Conservation (phyloP, 2,329 filamentous ascomycete species). For the Cercospora sp. region DNA sequence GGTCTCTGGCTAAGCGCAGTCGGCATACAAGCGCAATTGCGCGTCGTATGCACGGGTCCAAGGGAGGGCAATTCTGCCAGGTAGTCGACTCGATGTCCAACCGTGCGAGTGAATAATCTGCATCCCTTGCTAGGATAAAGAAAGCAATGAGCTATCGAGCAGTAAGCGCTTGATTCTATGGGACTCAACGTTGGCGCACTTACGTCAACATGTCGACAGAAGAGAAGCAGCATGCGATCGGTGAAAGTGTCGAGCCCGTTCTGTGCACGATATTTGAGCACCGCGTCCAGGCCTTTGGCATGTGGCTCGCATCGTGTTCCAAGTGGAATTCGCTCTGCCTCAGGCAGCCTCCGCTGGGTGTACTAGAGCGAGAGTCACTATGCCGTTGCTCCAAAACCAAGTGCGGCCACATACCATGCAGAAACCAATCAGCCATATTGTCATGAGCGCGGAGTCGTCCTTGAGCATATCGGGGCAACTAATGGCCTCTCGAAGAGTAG, state of each 20-base stretch:
- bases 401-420: too few relatives aligned
- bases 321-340: too few relatives aligned
- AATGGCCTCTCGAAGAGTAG: too few relatives aligned
- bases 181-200: background rate
- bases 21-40: background rate
- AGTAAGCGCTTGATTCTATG: background rate
- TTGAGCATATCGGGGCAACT: too few relatives aligned
- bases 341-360: too few relatives aligned
- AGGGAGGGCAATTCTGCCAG: too few relatives aligned
- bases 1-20: background rate
- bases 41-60: background rate
- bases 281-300: background rate
- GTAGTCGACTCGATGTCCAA: background rate
- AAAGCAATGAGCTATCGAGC: background rate
- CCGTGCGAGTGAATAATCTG: background rate
- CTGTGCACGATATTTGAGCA: too few relatives aligned
- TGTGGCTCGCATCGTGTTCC: background rate
- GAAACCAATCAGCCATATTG: too few relatives aligned
- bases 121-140: background rate
- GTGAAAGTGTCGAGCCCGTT: background rate
- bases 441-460: too few relatives aligned
- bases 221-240: background rate
- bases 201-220: background rate
- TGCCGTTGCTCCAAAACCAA: too few relatives aligned
- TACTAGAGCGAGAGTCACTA: too few relatives aligned